A percentile compares a stretch with the other conserved stretches of the same genome.
These are phyloP conservation scores for Solioccasus polychromus DNA, from an alignment of 768 basidiomycete genomes.

Conservation along the genomic window DNA sequence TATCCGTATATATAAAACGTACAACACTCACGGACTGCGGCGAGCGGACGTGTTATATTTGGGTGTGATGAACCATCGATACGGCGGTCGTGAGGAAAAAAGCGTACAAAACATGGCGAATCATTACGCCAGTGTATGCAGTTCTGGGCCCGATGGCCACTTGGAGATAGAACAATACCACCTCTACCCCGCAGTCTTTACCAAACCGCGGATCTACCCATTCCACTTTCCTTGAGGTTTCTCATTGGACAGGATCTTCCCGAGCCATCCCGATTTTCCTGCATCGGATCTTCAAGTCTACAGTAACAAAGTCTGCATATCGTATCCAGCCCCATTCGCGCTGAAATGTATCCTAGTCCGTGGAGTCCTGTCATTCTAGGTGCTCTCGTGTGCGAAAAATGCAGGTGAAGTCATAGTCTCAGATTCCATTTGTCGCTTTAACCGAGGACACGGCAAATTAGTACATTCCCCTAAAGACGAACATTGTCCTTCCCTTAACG, in stretches of 20 bases:
- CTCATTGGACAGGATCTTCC: constrained; percentile 21
- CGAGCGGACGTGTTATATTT: constrained; percentile 14
- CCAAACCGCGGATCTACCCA: constrained; percentile 2
- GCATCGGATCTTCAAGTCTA: constrained; percentile 28
- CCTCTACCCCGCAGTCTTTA: constrained; percentile 14
- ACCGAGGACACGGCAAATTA: constrained; percentile 22
- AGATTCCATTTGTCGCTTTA: constrained; percentile 13
- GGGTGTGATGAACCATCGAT: neutral
- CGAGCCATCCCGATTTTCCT: constrained; percentile 16
- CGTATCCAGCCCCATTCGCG: neutral
- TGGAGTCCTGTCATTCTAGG: constrained; percentile 8
- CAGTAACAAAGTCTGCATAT: no score
- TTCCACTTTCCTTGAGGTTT: constrained; percentile 1
- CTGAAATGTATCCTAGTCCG: constrained; percentile 10
- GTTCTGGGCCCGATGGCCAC: neutral
- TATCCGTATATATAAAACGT: neutral
- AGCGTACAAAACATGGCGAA: no score
- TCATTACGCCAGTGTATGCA: no score
- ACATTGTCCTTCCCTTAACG: constrained; percentile 32
- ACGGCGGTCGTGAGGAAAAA: neutral
- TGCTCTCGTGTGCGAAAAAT: constrained; percentile 12
- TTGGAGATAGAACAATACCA: neutral
- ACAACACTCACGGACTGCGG: constrained; percentile 1
- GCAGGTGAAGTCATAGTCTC: constrained; percentile 6
- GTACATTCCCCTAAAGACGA: constrained; percentile 14